Conservation (phyloP, 345 rosid genomes). For the Eucalyptus sideroxylon region DNA sequence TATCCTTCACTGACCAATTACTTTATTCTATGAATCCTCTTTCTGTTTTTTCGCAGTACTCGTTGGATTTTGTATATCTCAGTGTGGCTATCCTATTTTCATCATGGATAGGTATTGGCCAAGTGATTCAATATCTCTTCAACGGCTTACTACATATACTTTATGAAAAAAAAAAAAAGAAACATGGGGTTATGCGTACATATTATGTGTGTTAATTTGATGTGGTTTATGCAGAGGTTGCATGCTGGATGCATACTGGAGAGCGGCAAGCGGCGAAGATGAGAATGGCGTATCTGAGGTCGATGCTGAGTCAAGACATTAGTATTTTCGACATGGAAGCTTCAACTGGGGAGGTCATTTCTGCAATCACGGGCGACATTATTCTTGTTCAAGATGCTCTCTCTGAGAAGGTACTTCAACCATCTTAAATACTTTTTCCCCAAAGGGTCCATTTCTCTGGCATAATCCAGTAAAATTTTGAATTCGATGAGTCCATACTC, state of each 20-base stretch:
- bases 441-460: neutral
- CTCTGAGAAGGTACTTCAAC: slow-evolving; percentile 68
- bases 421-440: neutral
- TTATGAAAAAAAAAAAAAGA: neutral
- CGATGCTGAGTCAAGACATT: slow-evolving; percentile 86
- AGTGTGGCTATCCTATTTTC: slow-evolving; percentile 82
- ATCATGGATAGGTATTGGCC: slow-evolving; percentile 73
- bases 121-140: neutral
- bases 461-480: neutral
- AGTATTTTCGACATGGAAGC: slow-evolving; percentile 86
- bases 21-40: neutral
- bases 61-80: slow-evolving; percentile 90
- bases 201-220: neutral
- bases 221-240: slow-evolving; percentile 53
- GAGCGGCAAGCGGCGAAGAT: slow-evolving; percentile 92
- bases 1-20: neutral
- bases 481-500: neutral
- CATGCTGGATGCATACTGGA: slow-evolving; percentile 98
- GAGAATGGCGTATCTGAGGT: slow-evolving; percentile 83
- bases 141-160: neutral
- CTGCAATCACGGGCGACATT: slow-evolving; percentile 84
- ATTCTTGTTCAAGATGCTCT: slow-evolving; percentile 92
- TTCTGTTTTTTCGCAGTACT: slow-evolving; percentile 52
- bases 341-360: slow-evolving; percentile 82
- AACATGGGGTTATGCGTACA: neutral